These are phyloP conservation scores for Infundibulicybe gibba DNA, from an alignment of 768 basidiomycete genomes.

Conservation along the genomic window DNA sequence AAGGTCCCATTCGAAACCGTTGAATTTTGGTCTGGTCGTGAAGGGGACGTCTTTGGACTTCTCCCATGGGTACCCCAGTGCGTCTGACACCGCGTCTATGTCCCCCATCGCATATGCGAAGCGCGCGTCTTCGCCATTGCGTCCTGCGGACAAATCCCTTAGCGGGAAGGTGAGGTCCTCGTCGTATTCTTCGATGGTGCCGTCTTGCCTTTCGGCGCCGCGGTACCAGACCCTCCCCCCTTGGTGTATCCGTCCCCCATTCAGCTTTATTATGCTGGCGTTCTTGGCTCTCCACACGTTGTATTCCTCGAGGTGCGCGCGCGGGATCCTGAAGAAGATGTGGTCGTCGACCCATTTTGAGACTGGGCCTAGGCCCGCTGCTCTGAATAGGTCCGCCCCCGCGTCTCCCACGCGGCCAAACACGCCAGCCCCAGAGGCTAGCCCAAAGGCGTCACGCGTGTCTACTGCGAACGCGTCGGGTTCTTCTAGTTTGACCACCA, in stretches of 20 bases:
- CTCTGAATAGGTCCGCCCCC: slow-evolving; percentile 10
- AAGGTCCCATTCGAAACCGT: slow-evolving; percentile 27
- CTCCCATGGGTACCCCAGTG: slow-evolving; percentile 28
- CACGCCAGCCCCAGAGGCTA: slow-evolving; percentile 4
- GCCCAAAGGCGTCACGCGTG: slow-evolving; percentile 13
- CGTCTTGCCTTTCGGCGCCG: slow-evolving; percentile 12
- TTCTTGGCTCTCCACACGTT: slow-evolving; percentile 11
- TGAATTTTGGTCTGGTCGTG: slow-evolving; percentile 11
- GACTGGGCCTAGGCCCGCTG: slow-evolving; percentile 14
- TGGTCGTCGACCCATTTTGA: slow-evolving; percentile 22
- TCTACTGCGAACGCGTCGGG: slow-evolving; percentile 11
- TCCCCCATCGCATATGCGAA: slow-evolving; percentile 19
- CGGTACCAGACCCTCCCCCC: slow-evolving; percentile 14
- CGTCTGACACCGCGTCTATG: slow-evolving; percentile 21
- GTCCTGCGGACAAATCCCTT: slow-evolving; percentile 14
- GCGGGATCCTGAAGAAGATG: slow-evolving; percentile 14
- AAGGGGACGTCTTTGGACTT: slow-evolving; percentile 21
- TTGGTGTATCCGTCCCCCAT: slow-evolving; percentile 1
- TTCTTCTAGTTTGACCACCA: neutral
- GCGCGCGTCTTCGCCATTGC: no score
- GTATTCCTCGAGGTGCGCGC: slow-evolving; percentile 15
- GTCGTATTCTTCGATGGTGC: slow-evolving; percentile 19
- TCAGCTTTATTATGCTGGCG: neutral
- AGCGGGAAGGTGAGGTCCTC: slow-evolving; percentile 17
- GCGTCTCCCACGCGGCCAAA: slow-evolving; percentile 17